phyloP scores from a whole-genome alignment of 768 basidiomycete genomes.

The Kondoa malvinella region DNA sequence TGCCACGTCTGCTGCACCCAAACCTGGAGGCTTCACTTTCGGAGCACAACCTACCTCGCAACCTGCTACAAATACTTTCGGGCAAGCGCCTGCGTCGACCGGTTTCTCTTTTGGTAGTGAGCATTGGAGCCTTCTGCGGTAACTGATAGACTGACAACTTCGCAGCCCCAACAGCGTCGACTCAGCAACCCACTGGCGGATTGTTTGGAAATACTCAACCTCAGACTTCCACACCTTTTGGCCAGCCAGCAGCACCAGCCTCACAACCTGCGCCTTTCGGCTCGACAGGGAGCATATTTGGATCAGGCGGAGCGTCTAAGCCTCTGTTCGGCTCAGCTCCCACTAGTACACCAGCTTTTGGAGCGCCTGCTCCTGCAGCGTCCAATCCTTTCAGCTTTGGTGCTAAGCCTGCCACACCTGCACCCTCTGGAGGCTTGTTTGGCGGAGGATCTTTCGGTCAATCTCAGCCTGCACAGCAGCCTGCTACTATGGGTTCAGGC shows the following conservation, averaged over 20 bases:
- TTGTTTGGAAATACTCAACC: constrained; percentile 2
- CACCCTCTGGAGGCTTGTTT: neutral
- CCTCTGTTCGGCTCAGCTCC: constrained; percentile 3
- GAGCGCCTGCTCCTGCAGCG: neutral
- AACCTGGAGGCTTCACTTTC: neutral
- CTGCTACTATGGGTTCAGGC: constrained; percentile 20
- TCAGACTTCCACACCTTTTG: neutral
- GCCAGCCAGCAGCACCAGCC: neutral
- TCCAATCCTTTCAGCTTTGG: constrained; percentile 5
- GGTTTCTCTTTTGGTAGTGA: constrained; percentile 4
- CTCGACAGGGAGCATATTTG: neutral
- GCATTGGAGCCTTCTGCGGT: neutral
- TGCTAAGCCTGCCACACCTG: constrained; percentile 3
- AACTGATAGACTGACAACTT: neutral
- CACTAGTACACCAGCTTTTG: neutral
- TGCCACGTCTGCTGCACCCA: neutral
- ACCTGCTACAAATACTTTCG: neutral
- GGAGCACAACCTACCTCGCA: neutral
- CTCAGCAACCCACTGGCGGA: neutral
- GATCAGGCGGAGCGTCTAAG: neutral
- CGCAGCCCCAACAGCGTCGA: neutral
- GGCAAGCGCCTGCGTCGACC: neutral
- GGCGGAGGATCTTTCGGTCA: neutral
- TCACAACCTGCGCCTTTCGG: neutral
- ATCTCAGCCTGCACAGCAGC: constrained; percentile 15